Evolutionary conservation across 169 alveolate species (phyloP), one percentile per base, ranked within the genome.

Genomic region (Theileria luwenshuni): DNA sequence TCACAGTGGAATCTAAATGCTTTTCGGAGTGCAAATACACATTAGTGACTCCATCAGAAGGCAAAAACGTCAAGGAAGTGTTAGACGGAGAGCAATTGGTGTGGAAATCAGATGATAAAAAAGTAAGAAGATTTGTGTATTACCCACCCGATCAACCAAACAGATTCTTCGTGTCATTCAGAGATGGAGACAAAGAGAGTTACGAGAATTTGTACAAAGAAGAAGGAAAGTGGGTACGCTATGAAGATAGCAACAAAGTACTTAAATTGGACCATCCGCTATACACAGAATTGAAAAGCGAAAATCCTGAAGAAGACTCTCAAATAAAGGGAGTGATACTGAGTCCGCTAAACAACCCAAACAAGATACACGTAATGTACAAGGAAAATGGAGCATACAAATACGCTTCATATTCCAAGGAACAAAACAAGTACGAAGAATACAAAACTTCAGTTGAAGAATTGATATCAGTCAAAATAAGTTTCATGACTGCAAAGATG

Each of bases 321-420:
- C n/a, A n/a, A 10, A 10, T 56, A 17, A 56, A 56, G 45, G 65
- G 38, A 56, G 65, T 56, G 38, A 17, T 56, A 43, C 65, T 56
- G 38, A 56, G 32, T 27, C 65, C 65, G 23, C 3, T 21, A 21
- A 21, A 56, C 23, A 38, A 21, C 6, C 65, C 65, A 15, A 21
- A 28, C 0, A 56, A 56, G 33, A 38, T 56, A 17, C 25, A 21
- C 38, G 65, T 56, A 17, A 17, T 32, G 65, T 56, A 23, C 65
- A n/a, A 38, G 21, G 65, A 56, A 19, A 21, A 21, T 21, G 30
- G 15, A 33, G 21, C 15, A 7, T 38, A 56, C 65, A 56, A 21
- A 43, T 56, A 23, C 43, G 65, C 38, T 27, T 56, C 65, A 13
- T 56, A 27, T 19, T 21, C 32, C 21, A 56, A 38, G 38, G 32